Conservation (phyloP, 495 filamentous ascomycete species). For the Daldinia vernicosa region DNA sequence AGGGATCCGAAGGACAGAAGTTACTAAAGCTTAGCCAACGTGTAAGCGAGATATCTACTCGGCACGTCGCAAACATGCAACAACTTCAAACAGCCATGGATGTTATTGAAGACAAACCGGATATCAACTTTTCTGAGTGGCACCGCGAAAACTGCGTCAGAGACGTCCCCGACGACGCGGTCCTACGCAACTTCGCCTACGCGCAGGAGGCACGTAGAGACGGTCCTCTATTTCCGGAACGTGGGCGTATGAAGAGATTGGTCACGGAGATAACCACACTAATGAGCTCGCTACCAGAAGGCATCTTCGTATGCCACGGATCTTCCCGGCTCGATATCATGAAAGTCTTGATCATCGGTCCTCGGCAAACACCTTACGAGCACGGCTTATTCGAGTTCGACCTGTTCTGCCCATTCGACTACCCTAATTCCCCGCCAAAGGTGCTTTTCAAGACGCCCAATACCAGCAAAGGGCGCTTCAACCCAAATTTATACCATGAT, state of each 20-base stretch:
- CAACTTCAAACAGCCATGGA: slow-evolving; percentile 15
- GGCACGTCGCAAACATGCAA: slow-evolving; percentile 5
- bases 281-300: slow-evolving; percentile 61
- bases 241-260: slow-evolving; percentile 60
- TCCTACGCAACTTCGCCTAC: slow-evolving; percentile 43
- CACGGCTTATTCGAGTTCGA: slow-evolving; percentile 71
- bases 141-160: slow-evolving; percentile 50
- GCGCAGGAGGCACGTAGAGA: slow-evolving; percentile 3
- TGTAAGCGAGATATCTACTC: slow-evolving; percentile 7
- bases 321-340: slow-evolving; percentile 63
- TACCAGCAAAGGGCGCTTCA: slow-evolving; percentile 57
- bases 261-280: slow-evolving; percentile 62
- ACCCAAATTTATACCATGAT: slow-evolving; percentile 67
- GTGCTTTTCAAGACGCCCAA: slow-evolving; percentile 63
- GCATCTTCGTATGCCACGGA: slow-evolving; percentile 67
- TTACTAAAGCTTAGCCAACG: slow-evolving; percentile 30
- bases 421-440: slow-evolving; percentile 59
- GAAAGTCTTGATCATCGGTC: slow-evolving; percentile 67
- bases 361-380: slow-evolving; percentile 67
- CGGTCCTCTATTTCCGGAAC: not conserved
- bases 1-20: slow-evolving; percentile 8
- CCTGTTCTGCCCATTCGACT: slow-evolving; percentile 57
- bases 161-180: slow-evolving; percentile 50
- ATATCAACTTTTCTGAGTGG: slow-evolving; percentile 40
- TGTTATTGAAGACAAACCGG: slow-evolving; percentile 6